Percentiles rank a stretch among this genome's conserved stretches.
Evolutionary conservation across 2,329 filamentous ascomycete genomes (phyloP).

Genomic region (Colletotrichum sp.): DNA sequence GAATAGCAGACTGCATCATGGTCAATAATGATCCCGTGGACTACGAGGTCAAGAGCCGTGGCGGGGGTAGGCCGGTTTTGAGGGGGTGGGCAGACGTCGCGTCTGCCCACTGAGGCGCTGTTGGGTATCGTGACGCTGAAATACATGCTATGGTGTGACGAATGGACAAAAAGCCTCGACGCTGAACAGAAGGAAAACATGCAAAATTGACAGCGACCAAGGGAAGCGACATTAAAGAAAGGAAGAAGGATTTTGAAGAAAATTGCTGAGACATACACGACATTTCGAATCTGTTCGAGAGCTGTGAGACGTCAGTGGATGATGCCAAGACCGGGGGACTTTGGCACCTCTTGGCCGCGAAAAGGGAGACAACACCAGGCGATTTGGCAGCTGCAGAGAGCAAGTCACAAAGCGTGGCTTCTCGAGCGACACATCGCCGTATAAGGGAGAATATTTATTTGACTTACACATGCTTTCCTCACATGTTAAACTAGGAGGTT

Average conservation of each 20-base stretch:
- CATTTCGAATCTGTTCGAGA: slow-evolving; percentile 55
- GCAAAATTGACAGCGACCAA: neutral
- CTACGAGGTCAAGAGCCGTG: neutral
- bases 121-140: neutral
- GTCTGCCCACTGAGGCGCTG: slow-evolving; percentile 7
- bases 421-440: neutral
- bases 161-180: neutral
- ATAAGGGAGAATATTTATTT: neutral
- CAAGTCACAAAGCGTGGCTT: neutral
- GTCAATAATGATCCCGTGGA: neutral
- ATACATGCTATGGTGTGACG: neutral
- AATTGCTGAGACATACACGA: slow-evolving; percentile 44
- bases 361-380: neutral
- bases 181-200: slow-evolving; percentile 4
- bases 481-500: slow-evolving; percentile 39
- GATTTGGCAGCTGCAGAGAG: neutral
- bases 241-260: neutral
- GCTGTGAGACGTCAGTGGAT: slow-evolving; percentile 43
- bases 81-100: neutral
- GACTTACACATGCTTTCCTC: slow-evolving; percentile 48
- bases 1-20: slow-evolving; percentile 56
- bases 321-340: slow-evolving; percentile 36
- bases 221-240: neutral
- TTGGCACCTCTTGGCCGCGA: slow-evolving; percentile 29
- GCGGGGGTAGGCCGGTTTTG: neutral